Percentiles rank a stretch among this genome's conserved stretches.
Evolutionary conservation across 108 stramenopile species (phyloP).

Genomic region (Chaetoceros muelleri): DNA sequence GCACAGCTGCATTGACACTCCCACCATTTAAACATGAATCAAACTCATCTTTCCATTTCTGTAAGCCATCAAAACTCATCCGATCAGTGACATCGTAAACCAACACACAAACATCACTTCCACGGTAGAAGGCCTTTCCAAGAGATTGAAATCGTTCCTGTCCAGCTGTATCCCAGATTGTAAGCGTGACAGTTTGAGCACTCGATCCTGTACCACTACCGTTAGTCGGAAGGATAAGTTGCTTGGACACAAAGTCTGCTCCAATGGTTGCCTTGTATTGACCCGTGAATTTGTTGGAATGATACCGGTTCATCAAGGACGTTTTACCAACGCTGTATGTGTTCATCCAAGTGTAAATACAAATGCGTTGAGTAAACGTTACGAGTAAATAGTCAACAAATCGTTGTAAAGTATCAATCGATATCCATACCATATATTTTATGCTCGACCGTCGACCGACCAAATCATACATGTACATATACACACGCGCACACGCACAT

Average conservation of each 20-base stretch:
- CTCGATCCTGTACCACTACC: constrained; percentile 33
- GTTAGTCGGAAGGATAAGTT: constrained; percentile 62
- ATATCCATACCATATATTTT: neutral
- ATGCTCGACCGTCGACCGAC: neutral
- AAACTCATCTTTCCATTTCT: constrained; percentile 93
- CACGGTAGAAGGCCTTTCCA: constrained; percentile 96
- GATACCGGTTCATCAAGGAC: constrained; percentile 96
- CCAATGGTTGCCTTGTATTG: constrained; percentile 99
- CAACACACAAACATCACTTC: constrained; percentile 94
- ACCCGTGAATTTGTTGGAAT: constrained; percentile 87
- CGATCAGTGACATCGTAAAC: constrained; percentile 97
- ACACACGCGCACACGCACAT: neutral
- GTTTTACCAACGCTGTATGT: constrained; percentile 91
- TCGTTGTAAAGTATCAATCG: neutral
- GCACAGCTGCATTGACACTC: constrained; percentile 28
- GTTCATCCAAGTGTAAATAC: neutral
- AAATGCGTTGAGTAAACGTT: neutral
- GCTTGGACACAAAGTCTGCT: constrained; percentile 92
- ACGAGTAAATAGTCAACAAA: neutral
- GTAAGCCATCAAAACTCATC: constrained; percentile 88
- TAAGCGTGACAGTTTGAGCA: constrained; percentile 70
- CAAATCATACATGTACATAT: neutral
- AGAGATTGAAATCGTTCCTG: constrained; percentile 96
- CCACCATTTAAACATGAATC: too few species aligned
- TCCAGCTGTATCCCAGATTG: constrained; percentile 99